phyloP scores from a whole-genome alignment of 169 alveolate genomes.

The Cryptosporidium sp. region DNA sequence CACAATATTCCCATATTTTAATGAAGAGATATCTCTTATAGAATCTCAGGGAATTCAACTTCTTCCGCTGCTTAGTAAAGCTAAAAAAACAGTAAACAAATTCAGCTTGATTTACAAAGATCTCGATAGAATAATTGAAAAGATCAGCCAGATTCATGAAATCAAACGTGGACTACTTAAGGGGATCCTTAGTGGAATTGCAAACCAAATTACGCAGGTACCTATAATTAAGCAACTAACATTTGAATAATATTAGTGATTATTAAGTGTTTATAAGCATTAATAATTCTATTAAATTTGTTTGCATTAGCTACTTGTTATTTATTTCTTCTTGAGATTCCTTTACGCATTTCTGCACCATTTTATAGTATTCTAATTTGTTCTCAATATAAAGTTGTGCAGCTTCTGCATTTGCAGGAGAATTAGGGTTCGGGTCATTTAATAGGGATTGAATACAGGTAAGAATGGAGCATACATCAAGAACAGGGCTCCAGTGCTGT shows the following conservation, averaged over 20 bases:
- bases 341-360: slow-evolving; percentile 86
- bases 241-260: not conserved
- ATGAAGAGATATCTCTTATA: not conserved
- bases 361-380: slow-evolving; percentile 84
- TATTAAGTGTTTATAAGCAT: not conserved
- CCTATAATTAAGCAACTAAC: slow-evolving; percentile 45
- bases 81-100: slow-evolving; percentile 7
- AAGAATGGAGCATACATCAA: slow-evolving; percentile 87
- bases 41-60: slow-evolving; percentile 5
- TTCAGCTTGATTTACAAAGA: slow-evolving; percentile 13
- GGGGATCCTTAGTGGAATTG: slow-evolving; percentile 19
- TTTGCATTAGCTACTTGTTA: not conserved
- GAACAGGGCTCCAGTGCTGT: slow-evolving; percentile 89
- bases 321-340: slow-evolving; percentile 65
- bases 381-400: slow-evolving; percentile 85
- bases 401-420: slow-evolving; percentile 91
- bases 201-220: slow-evolving; percentile 28
- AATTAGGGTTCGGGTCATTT: slow-evolving; percentile 89
- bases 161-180: slow-evolving; percentile 8
- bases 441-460: slow-evolving; percentile 87
- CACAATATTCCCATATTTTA: slow-evolving; percentile 29
- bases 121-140: slow-evolving; percentile 14
- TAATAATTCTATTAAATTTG: not conserved
- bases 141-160: slow-evolving; percentile 5
- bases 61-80: not conserved